These are phyloP conservation scores for Trebouxia sp. DNA, from an alignment of 139 green algal species.

Conservation along the genomic window DNA sequence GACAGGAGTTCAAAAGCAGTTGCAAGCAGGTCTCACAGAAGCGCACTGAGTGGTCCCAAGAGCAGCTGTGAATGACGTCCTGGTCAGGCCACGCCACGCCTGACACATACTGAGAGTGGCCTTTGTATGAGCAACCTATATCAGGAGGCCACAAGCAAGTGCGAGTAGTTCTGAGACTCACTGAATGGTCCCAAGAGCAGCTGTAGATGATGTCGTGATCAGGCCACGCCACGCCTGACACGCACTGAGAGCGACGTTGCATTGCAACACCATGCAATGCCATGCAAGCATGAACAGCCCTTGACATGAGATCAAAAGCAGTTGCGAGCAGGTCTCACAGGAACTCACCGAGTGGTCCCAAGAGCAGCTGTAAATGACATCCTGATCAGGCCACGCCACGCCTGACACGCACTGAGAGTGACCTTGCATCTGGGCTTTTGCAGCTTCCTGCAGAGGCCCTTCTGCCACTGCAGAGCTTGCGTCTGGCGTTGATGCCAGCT, in stretches of 20 bases:
- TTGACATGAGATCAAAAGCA: background rate
- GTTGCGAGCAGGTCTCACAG: background rate
- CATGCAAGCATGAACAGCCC: background rate
- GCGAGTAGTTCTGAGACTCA: too few relatives aligned
- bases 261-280: too few relatives aligned
- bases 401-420: slow-evolving; percentile 76
- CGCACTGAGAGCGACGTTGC: too few relatives aligned
- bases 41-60: too few relatives aligned
- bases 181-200: too few relatives aligned
- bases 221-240: too few relatives aligned
- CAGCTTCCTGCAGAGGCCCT: slow-evolving; percentile 36
- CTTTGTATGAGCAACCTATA: too few relatives aligned
- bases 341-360: slow-evolving; percentile 79
- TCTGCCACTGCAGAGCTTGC: background rate
- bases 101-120: too few relatives aligned
- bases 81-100: slow-evolving; percentile 53
- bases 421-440: slow-evolving; percentile 46
- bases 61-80: slow-evolving; percentile 56
- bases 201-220: too few relatives aligned
- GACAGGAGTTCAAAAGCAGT: background rate
- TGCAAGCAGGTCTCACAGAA: too few relatives aligned
- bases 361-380: slow-evolving; percentile 60
- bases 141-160: too few relatives aligned
- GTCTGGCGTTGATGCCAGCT: background rate
- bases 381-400: slow-evolving; percentile 56